Base-by-base conservation (phyloP, 2,329 filamentous ascomycete species). In the Pseudopyrenochaeta lycopersici region DNA sequence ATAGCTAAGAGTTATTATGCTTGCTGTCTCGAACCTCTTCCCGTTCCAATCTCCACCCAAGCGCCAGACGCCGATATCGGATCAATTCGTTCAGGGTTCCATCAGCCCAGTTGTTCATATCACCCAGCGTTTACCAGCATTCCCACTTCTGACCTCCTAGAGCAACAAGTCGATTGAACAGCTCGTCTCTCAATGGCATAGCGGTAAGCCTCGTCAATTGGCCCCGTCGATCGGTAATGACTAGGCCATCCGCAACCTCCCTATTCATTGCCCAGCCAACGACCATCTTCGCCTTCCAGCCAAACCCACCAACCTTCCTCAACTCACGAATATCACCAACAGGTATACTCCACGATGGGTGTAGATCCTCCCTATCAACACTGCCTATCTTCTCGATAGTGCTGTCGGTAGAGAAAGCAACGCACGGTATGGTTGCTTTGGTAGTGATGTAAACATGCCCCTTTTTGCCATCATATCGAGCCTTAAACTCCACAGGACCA, bases 81-180 rank as follows among this genome's bases (percentile, higher is more conserved):
- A 51, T 7, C 21, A 20, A 21, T 7, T 7, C 10, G 21, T 45
- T 29, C 30, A 23, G 23, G 30, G 1, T 27, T n/a, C 20, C 32
- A 32, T 21, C 27, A n/a, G 17, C 1, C 27, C 18, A 7, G 12
- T n/a, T 11, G 10, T 15, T 11, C 10, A 30, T 17, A 23, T 9
- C 20, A n/a, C 35, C 20, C 21, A 46, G 18, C 17, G 29, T 46
- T 35, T 63, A 94, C 87, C 86, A 91, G 49, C 84, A 83, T 78
- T 92, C 90, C 91, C 91, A 95, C 81, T 92, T 92, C 81, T 95
- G 90, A 12, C 83, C 83, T 1, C 90, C 90, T 76, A 94, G 90
- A 2, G 89, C 85, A 52, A 92, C 78, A 49, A 94, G 71, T 14
- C 91, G 85, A 76, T 95, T 95, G 69, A 95, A 95, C 36, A 96